Evolutionary conservation across 2,329 filamentous ascomycete species (phyloP).

Genomic region (Neocucurbitaria cava): DNA sequence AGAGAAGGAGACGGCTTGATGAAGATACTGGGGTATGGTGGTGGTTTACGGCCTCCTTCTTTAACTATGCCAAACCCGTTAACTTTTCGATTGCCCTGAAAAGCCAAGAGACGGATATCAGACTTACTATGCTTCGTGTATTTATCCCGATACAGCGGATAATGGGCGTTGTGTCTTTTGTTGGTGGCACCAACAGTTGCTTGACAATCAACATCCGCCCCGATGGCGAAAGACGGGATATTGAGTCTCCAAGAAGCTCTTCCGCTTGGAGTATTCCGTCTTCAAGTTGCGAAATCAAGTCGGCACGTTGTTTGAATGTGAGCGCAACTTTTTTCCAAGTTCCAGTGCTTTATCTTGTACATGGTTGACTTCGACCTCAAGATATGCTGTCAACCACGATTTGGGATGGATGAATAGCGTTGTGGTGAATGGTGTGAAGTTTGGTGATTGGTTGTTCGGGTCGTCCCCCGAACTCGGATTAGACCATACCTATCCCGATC

Average conservation of each 20-base stretch:
- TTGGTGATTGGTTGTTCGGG: neutral
- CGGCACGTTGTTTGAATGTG: neutral
- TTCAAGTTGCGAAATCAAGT: neutral
- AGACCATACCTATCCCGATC: neutral
- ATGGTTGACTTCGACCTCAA: neutral
- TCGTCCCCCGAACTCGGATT: neutral
- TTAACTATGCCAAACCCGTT: neutral
- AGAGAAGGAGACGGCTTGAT: neutral
- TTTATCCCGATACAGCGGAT: slow-evolving; percentile 57
- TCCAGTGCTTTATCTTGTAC: too few relatives aligned
- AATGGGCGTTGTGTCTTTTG: slow-evolving; percentile 33
- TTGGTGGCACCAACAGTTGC: neutral
- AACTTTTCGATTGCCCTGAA: neutral
- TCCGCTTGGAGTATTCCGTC: neutral
- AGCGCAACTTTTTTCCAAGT: too few relatives aligned
- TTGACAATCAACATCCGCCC: neutral
- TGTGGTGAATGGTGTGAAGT: neutral
- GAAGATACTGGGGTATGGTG: neutral
- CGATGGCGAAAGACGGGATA: neutral
- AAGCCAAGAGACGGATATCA: neutral
- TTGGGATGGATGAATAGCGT: neutral
- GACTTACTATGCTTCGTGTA: slow-evolving; percentile 48
- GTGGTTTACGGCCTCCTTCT: slow-evolving; percentile 1
- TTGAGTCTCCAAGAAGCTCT: neutral
- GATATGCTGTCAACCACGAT: neutral